Evolutionary conservation across 2,329 filamentous ascomycete genomes (phyloP), one percentile per base, ranked within the genome.

Genomic region (Emmonsiellopsis sp.): DNA sequence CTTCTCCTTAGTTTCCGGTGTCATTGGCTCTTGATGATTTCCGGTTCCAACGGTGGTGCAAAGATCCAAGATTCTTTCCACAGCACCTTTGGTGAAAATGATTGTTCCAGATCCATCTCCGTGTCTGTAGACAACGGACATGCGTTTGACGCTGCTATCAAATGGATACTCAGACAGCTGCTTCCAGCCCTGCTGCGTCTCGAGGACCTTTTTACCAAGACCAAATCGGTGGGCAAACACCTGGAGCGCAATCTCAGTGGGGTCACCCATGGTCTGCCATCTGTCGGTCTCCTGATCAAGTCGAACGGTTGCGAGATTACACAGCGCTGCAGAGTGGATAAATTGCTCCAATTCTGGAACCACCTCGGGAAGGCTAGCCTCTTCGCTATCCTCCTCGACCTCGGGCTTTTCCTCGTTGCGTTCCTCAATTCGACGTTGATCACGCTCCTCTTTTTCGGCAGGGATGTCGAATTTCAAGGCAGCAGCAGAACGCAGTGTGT

Each of bases 181-280:
- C 53, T 74, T 74, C 76, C 76, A 80, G 21, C 71, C 71, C 8
- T 63, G 53, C n/a, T 67, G 57, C 6, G 61, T 57, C 53, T 71
- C 65, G 3, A 77, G 65, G 2, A 64, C 60, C n/a, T 67, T 70
- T 55, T 75, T 76, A 17, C 73, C 73, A 53, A 71, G 75, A 13
- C 75, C 66, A 59, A 86, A 85, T 21, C 83, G 78, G 60, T 79
- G 74, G 2, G 81, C 79, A 59, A 86, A 83, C 6, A 86, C 81
- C 55, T 85, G 81, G 2, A 86, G 76, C 5, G 83, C 83, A 54
- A 85, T 83, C 60, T 86, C 83, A 2, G 83, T 86, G 2, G 81
- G 80, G 57, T 84, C 80, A n/a, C 81, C 82, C 46, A 79, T 76
- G 31, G 79, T 75, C 50, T 77, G 74, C 81, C 81, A 84, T 43